A percentile compares a stretch with the other conserved stretches of the same genome.
These are phyloP conservation scores for Pseudisothecium myosuroides DNA, from an alignment of 225 moss, liverwort and hornwort species.

Conservation along the genomic window DNA sequence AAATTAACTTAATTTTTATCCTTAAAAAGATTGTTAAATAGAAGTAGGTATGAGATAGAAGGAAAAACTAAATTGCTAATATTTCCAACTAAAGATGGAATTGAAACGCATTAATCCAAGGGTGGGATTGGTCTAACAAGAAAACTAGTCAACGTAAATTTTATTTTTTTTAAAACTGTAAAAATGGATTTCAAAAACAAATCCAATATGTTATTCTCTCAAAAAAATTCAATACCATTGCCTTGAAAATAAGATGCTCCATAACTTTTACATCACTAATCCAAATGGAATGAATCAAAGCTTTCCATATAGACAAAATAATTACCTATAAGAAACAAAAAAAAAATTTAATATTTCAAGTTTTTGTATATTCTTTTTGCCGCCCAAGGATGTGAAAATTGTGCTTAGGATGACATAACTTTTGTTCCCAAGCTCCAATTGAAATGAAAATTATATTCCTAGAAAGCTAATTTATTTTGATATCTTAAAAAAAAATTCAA, in stretches of 20 bases:
- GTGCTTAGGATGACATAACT: not conserved
- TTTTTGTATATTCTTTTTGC: not conserved
- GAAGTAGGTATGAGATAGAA: not conserved
- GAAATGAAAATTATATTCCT: not conserved
- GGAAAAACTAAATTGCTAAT: not conserved
- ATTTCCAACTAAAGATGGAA: no score
- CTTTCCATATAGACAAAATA: not conserved
- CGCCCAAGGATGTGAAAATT: rapidly evolving
- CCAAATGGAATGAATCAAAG: not conserved
- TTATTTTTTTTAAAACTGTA: not conserved
- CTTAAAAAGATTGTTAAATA: not conserved
- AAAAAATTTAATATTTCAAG: not conserved
- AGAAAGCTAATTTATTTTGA: not conserved
- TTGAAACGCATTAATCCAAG: not conserved
- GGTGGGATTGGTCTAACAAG: not conserved
- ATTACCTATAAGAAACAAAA: not conserved
- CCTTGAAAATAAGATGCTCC: rapidly evolving
- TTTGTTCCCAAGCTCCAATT: rapidly evolving
- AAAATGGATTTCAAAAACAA: not conserved
- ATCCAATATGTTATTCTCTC: not conserved
- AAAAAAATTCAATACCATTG: not conserved
- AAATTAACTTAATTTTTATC: not conserved
- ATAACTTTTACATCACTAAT: not conserved
- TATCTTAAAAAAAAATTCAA: no score
- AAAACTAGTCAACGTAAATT: rapidly evolving